Evolutionary conservation across 768 basidiomycete genomes (phyloP).

Genomic region (Tulasnella sp.): DNA sequence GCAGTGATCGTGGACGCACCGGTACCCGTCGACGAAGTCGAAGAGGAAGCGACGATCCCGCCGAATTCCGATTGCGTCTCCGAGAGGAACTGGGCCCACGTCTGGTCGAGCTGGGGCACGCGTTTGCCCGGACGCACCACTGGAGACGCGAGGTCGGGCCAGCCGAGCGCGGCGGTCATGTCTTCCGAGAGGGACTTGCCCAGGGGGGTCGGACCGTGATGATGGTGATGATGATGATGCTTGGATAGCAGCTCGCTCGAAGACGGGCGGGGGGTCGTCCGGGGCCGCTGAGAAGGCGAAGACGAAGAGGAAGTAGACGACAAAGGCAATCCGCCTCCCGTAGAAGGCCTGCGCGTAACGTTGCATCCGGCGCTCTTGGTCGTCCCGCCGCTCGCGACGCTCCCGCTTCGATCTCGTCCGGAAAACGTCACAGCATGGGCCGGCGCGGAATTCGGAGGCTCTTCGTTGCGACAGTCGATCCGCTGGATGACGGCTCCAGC

Average conservation of each 20-base stretch:
- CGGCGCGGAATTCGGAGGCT: conserved; percentile 8
- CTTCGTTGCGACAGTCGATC: neutral
- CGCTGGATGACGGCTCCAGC: neutral
- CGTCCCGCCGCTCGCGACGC: neutral
- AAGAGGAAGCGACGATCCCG: conserved; percentile 5
- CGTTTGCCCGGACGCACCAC: neutral
- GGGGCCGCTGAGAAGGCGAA: neutral
- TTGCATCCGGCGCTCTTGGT: conserved; percentile 5
- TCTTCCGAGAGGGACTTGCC: too few relatives aligned
- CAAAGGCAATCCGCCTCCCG: neutral
- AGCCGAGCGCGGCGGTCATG: too few relatives aligned
- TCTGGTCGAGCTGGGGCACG: conserved; percentile 33
- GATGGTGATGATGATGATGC: too few relatives aligned
- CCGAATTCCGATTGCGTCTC: conserved; percentile 31
- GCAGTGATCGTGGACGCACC: neutral
- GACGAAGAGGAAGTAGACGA: too few relatives aligned
- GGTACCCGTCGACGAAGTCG: neutral
- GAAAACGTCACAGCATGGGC: conserved; percentile 13
- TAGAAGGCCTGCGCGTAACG: neutral
- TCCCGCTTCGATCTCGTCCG: neutral
- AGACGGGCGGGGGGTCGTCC: neutral
- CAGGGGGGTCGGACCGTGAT: too few relatives aligned
- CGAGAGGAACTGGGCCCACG: conserved; percentile 33
- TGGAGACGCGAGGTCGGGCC: neutral
- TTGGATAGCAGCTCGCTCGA: neutral